These are phyloP conservation scores for Dipteronia sinensis DNA, from an alignment of 345 rosid species.

Conservation along the genomic window DNA sequence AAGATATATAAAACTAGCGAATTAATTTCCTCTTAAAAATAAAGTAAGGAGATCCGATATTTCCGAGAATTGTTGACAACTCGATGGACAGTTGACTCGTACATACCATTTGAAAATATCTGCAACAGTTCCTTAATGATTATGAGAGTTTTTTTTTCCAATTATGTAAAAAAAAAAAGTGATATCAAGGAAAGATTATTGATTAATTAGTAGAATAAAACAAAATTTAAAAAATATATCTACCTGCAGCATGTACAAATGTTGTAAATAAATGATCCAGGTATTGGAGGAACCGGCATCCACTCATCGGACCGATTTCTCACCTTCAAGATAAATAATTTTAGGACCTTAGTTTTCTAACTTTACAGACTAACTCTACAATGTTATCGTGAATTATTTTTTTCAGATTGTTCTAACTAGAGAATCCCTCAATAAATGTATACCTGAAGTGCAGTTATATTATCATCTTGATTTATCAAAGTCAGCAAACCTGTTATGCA, in stretches of 20 bases:
- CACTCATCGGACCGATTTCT: conserved; percentile 74
- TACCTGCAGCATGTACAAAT: conserved; percentile 95
- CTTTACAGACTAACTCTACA: too few species aligned
- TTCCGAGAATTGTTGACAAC: conserved; percentile 62
- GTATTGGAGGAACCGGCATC: conserved; percentile 83
- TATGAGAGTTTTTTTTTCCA: conserved; percentile 9
- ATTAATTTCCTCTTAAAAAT: conserved; percentile 75
- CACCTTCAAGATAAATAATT: conserved; percentile 47
- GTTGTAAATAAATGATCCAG: conserved; percentile 87
- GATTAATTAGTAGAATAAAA: too few species aligned
- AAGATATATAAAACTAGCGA: background rate
- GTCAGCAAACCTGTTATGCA: conserved; percentile 59
- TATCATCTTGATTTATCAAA: conserved; percentile 85
- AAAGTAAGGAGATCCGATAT: conserved; percentile 70
- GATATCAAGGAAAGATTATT: background rate
- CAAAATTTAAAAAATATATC: too few species aligned
- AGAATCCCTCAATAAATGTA: background rate
- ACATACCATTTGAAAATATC: conserved; percentile 81
- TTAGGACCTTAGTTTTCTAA: too few species aligned
- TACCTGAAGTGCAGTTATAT: conserved; percentile 84
- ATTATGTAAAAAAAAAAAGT: background rate
- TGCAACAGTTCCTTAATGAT: conserved; percentile 23
- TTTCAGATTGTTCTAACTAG: too few species aligned
- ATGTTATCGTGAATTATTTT: too few species aligned
- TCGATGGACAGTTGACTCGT: conserved; percentile 77